Conservation (phyloP, 257 asterid species). For the Forsythia suspensa region DNA sequence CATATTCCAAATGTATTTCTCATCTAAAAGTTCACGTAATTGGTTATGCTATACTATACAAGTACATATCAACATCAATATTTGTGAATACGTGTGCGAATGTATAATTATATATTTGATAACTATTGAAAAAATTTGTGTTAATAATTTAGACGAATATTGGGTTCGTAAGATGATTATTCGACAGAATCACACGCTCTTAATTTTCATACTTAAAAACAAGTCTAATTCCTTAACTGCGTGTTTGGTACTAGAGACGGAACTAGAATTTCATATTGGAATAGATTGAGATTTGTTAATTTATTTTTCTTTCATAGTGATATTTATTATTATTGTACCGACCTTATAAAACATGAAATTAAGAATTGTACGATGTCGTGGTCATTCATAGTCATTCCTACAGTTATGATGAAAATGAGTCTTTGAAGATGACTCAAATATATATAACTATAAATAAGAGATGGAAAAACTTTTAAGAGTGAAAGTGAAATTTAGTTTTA, state of each 20-base stretch:
- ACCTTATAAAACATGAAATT: neutral
- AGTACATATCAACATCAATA: neutral
- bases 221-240: neutral
- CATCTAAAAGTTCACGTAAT: neutral
- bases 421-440: slow-evolving; percentile 29
- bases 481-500: slow-evolving; percentile 30
- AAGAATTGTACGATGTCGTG: neutral
- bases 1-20: neutral
- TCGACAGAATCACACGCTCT: too few relatives aligned
- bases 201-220: too few relatives aligned
- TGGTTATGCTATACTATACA: neutral
- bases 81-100: neutral
- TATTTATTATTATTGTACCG: neutral
- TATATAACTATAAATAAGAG: slow-evolving; percentile 9
- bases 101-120: neutral
- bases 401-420: slow-evolving; percentile 31
- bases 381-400: slow-evolving; percentile 19
- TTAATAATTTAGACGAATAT: neutral
- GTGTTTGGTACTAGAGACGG: neutral
- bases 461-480: slow-evolving; percentile 24
- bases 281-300: too few relatives aligned
- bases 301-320: neutral
- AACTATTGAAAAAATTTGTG: neutral
- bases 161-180: too few relatives aligned
- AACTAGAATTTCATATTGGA: neutral